Evolutionary conservation across 1,139 yeast species (phyloP).

Genomic region (Yamadazyma buinensis): DNA sequence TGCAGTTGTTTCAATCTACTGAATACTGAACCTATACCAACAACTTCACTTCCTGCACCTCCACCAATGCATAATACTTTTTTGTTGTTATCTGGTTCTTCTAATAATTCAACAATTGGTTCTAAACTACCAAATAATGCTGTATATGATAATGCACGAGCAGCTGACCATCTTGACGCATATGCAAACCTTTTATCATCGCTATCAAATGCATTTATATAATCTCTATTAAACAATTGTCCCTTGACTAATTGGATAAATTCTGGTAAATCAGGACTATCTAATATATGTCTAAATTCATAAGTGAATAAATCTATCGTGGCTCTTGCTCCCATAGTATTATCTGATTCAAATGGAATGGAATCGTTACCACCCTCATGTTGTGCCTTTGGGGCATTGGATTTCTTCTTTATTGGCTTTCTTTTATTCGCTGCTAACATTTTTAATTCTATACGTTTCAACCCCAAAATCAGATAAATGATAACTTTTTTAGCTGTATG

Average conservation of each 20-base stretch:
- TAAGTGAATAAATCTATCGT: slow-evolving; percentile 48
- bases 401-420: slow-evolving; percentile 12
- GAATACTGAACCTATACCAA: slow-evolving; percentile 63
- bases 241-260: slow-evolving; percentile 69
- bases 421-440: slow-evolving; percentile 9
- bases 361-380: slow-evolving; percentile 17
- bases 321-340: slow-evolving; percentile 31
- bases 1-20: slow-evolving; percentile 42
- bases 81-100: slow-evolving; percentile 23
- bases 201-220: slow-evolving; percentile 60
- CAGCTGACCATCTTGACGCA: slow-evolving; percentile 82
- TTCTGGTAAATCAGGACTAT: slow-evolving; percentile 36
- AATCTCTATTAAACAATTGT: slow-evolving; percentile 65
- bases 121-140: slow-evolving; percentile 55
- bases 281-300: slow-evolving; percentile 44
- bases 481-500: too few relatives aligned
- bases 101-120: slow-evolving; percentile 37
- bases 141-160: slow-evolving; percentile 71
- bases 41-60: slow-evolving; percentile 84
- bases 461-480: too few relatives aligned
- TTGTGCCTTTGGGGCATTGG: slow-evolving; percentile 7
- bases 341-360: slow-evolving; percentile 30
- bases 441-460: too few relatives aligned
- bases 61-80: slow-evolving; percentile 73
- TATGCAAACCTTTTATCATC: slow-evolving; percentile 71